These are phyloP conservation scores for Eremothecium coryli DNA, from an alignment of 1,139 yeast species.

Conservation along the genomic window DNA sequence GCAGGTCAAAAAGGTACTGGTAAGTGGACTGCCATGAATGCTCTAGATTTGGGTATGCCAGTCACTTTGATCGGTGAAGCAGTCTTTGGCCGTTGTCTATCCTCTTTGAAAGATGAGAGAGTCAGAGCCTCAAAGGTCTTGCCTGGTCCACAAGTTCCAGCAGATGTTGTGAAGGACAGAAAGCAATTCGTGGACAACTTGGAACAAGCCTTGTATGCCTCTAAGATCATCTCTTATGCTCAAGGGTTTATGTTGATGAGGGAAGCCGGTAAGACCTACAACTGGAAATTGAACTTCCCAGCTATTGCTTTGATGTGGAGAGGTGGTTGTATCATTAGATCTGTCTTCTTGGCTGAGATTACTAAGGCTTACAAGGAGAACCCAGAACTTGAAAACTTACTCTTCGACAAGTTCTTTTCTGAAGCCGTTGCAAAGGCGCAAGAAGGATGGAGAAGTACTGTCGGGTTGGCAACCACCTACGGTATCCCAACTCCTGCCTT, in stretches of 20 bases:
- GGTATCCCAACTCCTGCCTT: conserved; percentile 98
- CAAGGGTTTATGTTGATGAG: conserved; percentile 99
- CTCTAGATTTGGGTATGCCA: conserved; percentile 96
- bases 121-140: conserved; percentile 69
- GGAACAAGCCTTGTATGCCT: conserved; percentile 97
- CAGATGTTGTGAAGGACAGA: conserved; percentile 60
- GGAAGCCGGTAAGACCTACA: conserved; percentile 95
- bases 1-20: conserved; percentile 99
- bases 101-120: conserved; percentile 89
- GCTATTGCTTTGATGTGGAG: conserved; percentile 99
- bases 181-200: conserved; percentile 80
- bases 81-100: conserved; percentile 91
- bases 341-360: conserved; percentile 95
- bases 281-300: conserved; percentile 96
- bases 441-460: conserved; percentile 86
- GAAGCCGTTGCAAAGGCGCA: conserved; percentile 90
- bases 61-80: conserved; percentile 98
- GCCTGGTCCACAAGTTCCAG: conserved; percentile 64
- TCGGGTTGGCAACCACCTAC: conserved; percentile 64
- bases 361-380: conserved; percentile 91
- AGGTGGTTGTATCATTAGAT: conserved; percentile 99
- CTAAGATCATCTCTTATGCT: conserved; percentile 96
- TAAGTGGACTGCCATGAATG: conserved; percentile 98
- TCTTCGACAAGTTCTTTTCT: conserved; percentile 92
- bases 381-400: conserved; percentile 89